Base-by-base conservation (phyloP, 2,329 filamentous ascomycete genomes). In the Eutypella sp. region DNA sequence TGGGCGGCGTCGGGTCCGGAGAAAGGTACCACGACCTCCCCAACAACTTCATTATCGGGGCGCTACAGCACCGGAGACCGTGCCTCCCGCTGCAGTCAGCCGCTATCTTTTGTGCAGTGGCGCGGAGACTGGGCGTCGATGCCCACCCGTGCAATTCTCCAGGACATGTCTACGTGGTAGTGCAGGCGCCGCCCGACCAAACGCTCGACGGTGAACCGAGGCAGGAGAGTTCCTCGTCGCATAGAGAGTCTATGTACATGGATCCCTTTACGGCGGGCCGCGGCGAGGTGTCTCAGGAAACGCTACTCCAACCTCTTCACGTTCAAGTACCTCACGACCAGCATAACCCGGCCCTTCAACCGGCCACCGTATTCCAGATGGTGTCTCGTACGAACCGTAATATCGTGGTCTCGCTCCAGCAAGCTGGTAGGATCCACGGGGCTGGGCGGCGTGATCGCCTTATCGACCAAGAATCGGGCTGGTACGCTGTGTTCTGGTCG, bases 71-170 rank as follows among this genome's bases (percentile, higher is more conserved):
- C 20, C 63, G 70, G 3, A 67, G 67, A 2, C 75, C 79, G 34
- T 81, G 80, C 4, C 65, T 86, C 2, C 83, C 83, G 1, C 67
- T 85, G 22, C 78, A 85, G 47, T 82, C 79, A 2, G 79, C 78
- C 15, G 76, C 75, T n/a, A 82, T 85, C 48, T 87, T 79, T 64
- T 85, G 82, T 61, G 76, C 76, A 27, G 64, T 86, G 15, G 81
- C 81, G 2, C 68, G 69, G 37, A 69, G 74, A 15, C 63, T 85
- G 9, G 77, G 76, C 8, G 64, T 87, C 20, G 69, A 79, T 53
- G 82, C 83, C 2, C 71, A 70, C n/a, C 81, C 81, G 10, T 85
- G 81, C 50, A 80, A 78, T 41, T 84, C 81, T 55, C 80, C 82
- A 7, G 77, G 77, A 52, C 83, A 86, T 59, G 81, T 86, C 27